Evolutionary conservation across 805 yeast genomes (phyloP), one percentile per base, ranked within the genome.

Genomic region (Lipomyces kockii): DNA sequence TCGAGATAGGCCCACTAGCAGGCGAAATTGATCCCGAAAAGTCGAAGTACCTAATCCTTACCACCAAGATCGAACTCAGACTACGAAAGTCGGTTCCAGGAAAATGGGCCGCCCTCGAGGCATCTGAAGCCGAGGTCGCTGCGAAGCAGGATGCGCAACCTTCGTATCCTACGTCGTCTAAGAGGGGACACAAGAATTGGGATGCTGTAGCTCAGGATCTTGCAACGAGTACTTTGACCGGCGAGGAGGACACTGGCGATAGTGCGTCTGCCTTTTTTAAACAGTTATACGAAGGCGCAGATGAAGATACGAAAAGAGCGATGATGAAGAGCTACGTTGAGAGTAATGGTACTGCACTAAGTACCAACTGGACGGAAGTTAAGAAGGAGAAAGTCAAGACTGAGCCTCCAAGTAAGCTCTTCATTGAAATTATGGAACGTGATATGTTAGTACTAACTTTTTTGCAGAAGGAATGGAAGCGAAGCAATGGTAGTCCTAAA

Each of bases 281-380:
- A 72, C 83, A 86, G 70, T 75, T 95, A 11, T 95, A 89, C 79
- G 83, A 84, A 34, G 87, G 84, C 71, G 94, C 97, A 0, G 97
- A 92, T 76, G 95, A 90, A 7, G 97, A 95, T 74, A 89, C 97
- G 0, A 82, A 82, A 72, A 83, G 96, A 61, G 99, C 99, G 1
- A 95, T 95, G 98, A 89, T 91, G 97, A 95, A 95, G 80, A 91
- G 97, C 62, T 95, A 85, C 74, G 83, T 86, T n/a, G 97, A 95
- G 78, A 90, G 97, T 73, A 89, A 90, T 73, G 99, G 99, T 25
- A 95, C 99, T 0, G 86, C 97, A 1, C 81, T 95, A 66, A 91
- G 97, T 58, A 95, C 99, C 3, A 90, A 91, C 76, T 95, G 99
- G 99, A 84, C 80, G 11, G 97, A 92, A 67, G 98, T 96, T 1